Evolutionary conservation across 2,329 filamentous ascomycete species (phyloP).

Genomic region (Curvularia verruculosa): DNA sequence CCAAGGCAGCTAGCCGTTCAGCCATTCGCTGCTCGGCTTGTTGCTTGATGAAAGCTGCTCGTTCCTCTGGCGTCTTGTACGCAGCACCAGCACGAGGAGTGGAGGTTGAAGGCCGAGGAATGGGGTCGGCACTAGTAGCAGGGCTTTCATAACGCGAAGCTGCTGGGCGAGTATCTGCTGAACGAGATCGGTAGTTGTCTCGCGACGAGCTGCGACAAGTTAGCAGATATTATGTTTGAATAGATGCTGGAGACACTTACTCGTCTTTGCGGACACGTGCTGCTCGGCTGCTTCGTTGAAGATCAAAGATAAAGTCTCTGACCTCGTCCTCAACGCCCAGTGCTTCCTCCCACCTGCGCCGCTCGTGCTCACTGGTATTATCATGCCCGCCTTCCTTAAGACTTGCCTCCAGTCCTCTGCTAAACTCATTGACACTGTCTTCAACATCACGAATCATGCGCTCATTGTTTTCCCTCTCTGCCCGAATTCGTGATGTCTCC

Average conservation of each 20-base stretch:
- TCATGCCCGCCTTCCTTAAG: constrained; percentile 81
- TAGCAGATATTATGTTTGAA: constrained; percentile 11
- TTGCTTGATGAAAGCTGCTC: constrained; percentile 94
- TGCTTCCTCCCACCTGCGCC: constrained; percentile 91
- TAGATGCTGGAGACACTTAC: constrained; percentile 44
- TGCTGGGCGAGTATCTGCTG: constrained; percentile 43
- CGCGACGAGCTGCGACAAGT: constrained; percentile 32
- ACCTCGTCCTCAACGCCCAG: constrained; percentile 96
- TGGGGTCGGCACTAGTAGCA: constrained; percentile 51
- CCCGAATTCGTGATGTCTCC: constrained; percentile 79
- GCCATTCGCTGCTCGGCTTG: constrained; percentile 97
- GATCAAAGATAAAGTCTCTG: constrained; percentile 95
- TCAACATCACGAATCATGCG: constrained; percentile 97
- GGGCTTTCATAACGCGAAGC: constrained; percentile 59
- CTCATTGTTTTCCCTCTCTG: constrained; percentile 92
- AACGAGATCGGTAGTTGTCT: constrained; percentile 46
- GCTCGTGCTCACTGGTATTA: constrained; percentile 84
- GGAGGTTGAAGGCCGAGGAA: constrained; percentile 62
- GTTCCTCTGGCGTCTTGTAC: constrained; percentile 90
- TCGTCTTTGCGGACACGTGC: constrained; percentile 71
- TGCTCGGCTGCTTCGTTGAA: constrained; percentile 84
- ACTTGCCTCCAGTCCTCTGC: constrained; percentile 80
- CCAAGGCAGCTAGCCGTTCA: constrained; percentile 89
- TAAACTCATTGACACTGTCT: constrained; percentile 90
- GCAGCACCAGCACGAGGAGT: constrained; percentile 67